A percentile compares a stretch with the other conserved stretches of the same genome.
phyloP scores from a whole-genome alignment of 2,329 filamentous ascomycete species.

The Penicillium frequentans region DNA sequence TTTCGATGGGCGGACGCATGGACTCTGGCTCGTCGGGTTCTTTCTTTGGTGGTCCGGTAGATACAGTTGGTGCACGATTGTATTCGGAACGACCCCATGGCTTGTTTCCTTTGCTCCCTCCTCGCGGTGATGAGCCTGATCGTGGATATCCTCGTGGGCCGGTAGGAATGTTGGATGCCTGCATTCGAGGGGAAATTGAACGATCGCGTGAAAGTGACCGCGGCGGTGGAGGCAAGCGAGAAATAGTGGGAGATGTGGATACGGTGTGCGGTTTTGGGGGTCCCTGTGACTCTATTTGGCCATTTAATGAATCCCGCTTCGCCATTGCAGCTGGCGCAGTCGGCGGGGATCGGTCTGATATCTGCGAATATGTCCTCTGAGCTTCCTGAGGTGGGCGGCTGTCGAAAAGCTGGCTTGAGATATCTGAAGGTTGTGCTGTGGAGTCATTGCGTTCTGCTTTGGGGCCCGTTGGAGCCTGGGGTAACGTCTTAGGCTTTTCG shows the following conservation, averaged over 20 bases:
- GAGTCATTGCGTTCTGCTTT: conserved; percentile 41
- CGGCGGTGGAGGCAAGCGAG: conserved; percentile 24
- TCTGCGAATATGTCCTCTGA: conserved; percentile 23
- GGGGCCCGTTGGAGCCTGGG: conserved; percentile 45
- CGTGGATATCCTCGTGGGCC: conserved; percentile 43
- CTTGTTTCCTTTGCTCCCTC: conserved; percentile 36
- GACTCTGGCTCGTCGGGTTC: conserved; percentile 29
- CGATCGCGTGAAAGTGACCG: conserved; percentile 32
- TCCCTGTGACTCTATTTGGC: conserved; percentile 19
- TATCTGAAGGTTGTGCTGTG: conserved; percentile 22
- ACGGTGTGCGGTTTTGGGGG: conserved; percentile 19
- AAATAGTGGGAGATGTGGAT: conserved; percentile 27
- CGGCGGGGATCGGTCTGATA: conserved; percentile 34
- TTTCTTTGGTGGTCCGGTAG: conserved; percentile 27
- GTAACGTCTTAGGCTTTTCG: conserved; percentile 21
- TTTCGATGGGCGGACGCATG: conserved; percentile 16
- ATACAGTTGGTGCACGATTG: conserved; percentile 22
- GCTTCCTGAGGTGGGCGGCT: conserved; percentile 13
- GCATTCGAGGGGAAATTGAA: conserved; percentile 39
- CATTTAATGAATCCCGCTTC: conserved; percentile 22
- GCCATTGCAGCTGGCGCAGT: conserved; percentile 39
- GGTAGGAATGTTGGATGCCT: conserved; percentile 39
- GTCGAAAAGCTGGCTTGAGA: conserved; percentile 25
- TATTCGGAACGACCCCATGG: conserved; percentile 43
- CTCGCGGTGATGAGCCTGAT: conserved; percentile 28